Evolutionary conservation across 2,329 filamentous ascomycete genomes (phyloP).

Genomic region (Ilyonectria robusta): DNA sequence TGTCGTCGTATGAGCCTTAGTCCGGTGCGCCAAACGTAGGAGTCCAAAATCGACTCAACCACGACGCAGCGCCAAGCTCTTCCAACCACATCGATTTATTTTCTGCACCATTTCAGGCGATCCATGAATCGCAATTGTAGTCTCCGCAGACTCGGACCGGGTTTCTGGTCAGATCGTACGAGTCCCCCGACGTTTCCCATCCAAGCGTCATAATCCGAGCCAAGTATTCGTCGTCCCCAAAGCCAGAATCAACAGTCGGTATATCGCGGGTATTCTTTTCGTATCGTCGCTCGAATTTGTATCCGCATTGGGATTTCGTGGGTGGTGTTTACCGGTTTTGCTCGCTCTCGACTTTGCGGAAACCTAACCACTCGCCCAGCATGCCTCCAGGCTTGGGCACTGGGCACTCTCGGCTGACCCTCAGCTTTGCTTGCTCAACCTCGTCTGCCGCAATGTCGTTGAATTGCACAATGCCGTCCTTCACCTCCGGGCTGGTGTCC

Average conservation of each 20-base stretch:
- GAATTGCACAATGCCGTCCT: constrained; percentile 66
- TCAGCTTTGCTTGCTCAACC: constrained; percentile 53
- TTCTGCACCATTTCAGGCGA: background rate
- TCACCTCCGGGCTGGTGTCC: constrained; percentile 54
- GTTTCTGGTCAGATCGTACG: background rate
- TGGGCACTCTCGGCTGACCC: constrained; percentile 82
- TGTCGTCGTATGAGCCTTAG: constrained; percentile 2
- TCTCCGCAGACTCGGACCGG: background rate
- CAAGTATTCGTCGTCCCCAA: background rate
- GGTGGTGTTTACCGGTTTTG: constrained; percentile 44
- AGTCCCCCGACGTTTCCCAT: constrained; percentile 5
- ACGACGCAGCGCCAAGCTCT: background rate
- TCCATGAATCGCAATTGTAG: background rate
- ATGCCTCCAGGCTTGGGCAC: constrained; percentile 90
- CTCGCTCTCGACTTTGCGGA: constrained; percentile 61
- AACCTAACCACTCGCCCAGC: constrained; percentile 82
- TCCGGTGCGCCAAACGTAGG: background rate
- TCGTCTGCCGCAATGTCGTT: constrained; percentile 56
- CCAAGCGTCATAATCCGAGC: background rate
- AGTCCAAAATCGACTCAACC: background rate
- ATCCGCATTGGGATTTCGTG: constrained; percentile 24
- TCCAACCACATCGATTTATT: constrained; percentile 1
- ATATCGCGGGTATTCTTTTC: background rate
- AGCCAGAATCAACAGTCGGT: constrained; percentile 5
- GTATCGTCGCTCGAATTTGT: constrained; percentile 15